Percentiles rank a stretch among this genome's conserved stretches.
Conservation (phyloP, 176 grass and related monocot genomes). For the Musa acuminata region DNA sequence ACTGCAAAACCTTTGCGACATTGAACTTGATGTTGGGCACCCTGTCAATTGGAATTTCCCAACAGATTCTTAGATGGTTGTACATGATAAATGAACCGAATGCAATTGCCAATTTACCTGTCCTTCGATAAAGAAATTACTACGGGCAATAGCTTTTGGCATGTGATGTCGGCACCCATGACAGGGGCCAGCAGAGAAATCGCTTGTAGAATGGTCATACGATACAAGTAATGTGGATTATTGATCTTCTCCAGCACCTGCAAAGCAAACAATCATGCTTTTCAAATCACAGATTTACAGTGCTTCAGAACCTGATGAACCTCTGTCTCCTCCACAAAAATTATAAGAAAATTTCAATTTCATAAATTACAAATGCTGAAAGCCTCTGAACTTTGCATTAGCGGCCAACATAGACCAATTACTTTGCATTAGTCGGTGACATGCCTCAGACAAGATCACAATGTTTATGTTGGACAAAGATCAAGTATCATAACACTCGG, state of each 20-base stretch:
- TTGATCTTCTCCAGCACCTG: conserved; percentile 92
- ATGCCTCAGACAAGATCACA: too few species aligned
- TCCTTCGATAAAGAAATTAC: conserved; percentile 78
- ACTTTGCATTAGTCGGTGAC: too few species aligned
- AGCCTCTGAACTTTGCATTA: too few species aligned
- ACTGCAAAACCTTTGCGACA: conserved; percentile 77
- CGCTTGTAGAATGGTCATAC: conserved; percentile 77
- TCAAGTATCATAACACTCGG: too few species aligned
- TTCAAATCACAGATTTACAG: background rate
- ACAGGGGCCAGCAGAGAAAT: conserved; percentile 75
- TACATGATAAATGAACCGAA: background rate
- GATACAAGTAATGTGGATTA: conserved; percentile 92
- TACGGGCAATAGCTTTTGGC: conserved; percentile 74
- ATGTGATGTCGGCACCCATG: conserved; percentile 88
- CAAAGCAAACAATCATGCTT: conserved; percentile 17
- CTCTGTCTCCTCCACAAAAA: background rate
- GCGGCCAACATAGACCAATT: too few species aligned
- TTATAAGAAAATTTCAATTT: background rate
- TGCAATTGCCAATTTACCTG: conserved; percentile 33
- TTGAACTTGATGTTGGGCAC: conserved; percentile 98
- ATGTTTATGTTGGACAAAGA: background rate
- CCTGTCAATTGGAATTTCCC: conserved; percentile 29
- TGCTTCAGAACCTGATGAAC: background rate
- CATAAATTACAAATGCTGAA: too few species aligned
- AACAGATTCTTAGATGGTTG: background rate